Evolutionary conservation across 1,284 basidiomycete species (phyloP), one percentile per base, ranked within the genome.

Genomic region (Leucoagaricus sp.): DNA sequence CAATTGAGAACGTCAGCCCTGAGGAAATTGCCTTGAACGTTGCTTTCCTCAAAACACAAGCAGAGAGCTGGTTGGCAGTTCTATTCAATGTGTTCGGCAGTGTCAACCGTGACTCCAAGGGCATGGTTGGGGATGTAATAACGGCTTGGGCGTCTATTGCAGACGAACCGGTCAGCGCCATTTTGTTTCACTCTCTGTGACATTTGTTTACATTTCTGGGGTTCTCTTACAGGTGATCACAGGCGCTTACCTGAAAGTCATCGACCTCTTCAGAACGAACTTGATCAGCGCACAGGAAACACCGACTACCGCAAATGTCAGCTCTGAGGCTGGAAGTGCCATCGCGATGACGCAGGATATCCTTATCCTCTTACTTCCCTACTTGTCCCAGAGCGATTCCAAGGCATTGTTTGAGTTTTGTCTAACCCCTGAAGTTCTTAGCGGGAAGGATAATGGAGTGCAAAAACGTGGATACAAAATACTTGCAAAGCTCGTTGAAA

Each of bases 381-480:
- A 84, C 67, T 79, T 96, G n/a, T 85, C 86, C 0, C 57, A 71
- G 0, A 65, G 75, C 4, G 88, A 93, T 62, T 82, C 84, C 1
- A 74, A 75, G 8, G 75, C 78, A 2, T 78, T 95, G 36, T 89
- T 94, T 70, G 73, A 83, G 23, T 68, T 88, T 25, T 87, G 80
- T 60, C 74, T 89, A 26, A 75, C 80, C 1, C 68, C 78, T 2
- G 79, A 84, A 28, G 81, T 94, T 5, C 72, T 94, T 1, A 81
- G 80, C 44, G 86, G 85, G 67, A 81, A 79, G 61, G 93, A 98
- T 64, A 93, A 91, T 49, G 93, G 87, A 1, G 86, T 98, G 1
- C 97, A 99, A 75, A 99, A 99, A 75, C 93, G 96, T 63, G 90
- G 88, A 15, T 99, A 99, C 76, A 91, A 96, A 66, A 85, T 93